Base-by-base conservation (phyloP, 164 flowering plant genomes). In the Magnolia officinalis region DNA sequence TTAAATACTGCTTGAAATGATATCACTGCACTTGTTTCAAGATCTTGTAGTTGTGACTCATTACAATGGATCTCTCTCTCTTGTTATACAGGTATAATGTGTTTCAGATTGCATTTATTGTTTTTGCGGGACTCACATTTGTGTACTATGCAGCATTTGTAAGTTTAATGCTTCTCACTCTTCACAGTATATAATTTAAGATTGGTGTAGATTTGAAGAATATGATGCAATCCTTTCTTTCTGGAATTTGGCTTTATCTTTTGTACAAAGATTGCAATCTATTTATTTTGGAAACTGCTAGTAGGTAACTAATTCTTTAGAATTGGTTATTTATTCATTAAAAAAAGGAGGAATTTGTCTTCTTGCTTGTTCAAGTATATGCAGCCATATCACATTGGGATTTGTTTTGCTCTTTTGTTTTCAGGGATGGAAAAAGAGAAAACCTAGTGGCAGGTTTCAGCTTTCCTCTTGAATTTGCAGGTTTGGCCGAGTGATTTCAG, bases 391-490 rank as follows among this genome's bases (percentile, higher is more conserved):
- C 4, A n/a, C 19, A 4, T 64, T 5, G 23, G 23, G 19, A 64
- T 8, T 64, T 13, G 61, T 55, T 2, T 18, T 64, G 24, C 67
- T 66, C 29, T 49, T 59, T 66, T 69, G n/a, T 67, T 7, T 37
- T 23, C 85, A 94, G 99, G 98, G 99, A 78, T 94, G 99, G 98
- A 90, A 88, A 84, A 90, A 90, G 85, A 89, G 83, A 78, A 96
- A 90, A 80, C 89, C 94, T 1, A 90, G 88, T 59, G 99, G 95
- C 80, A 88, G 91, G 81, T 89, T 96, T 82, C 97, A 94, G 80
- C 92, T 94, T 73, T 91, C 99, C 29, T 29, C 80, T 16, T 92
- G 76, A 86, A 68, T 55, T 29, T 37, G 55, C 51, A 52, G 72
- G 52, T 45, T 50, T 13, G 19, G 72, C 37, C 2, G 71, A 51